Evolutionary conservation across 2,329 filamentous ascomycete genomes (phyloP), one percentile per base, ranked within the genome.

Genomic region (Zymoseptoria ardabiliae): DNA sequence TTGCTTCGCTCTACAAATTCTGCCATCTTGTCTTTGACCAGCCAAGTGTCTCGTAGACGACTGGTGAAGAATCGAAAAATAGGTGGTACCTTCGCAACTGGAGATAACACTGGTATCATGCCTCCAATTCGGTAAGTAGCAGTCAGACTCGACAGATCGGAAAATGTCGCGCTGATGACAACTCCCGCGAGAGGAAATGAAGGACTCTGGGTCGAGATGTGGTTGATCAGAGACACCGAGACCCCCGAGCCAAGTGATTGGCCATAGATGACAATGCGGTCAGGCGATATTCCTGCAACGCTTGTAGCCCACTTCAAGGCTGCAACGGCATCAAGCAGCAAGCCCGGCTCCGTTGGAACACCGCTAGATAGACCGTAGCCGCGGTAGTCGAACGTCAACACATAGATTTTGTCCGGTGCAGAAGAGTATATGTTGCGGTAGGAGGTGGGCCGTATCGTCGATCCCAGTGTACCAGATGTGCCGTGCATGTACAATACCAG

Each of bases 401-500:
- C 76, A 64, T 87, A 82, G 2, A 84, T 81, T 48, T 80, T 82
- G 20, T 73, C 66, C 0, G 82, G 78, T 1, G 77, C 73, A 6
- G 50, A 28, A 8, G 50, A 53, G n/a, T 75, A 81, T 50, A 85
- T 72, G 11, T 79, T 81, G 2, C 82, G 78, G 68, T 86, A 86
- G 66, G 79, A 84, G 3, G 78, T 76, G 0, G 79, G 78, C 7
- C 83, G 72, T 69, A 77, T 82, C 0, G 81, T 81, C 1, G 81
- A 84, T 0, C 75, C 83, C 6, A 86, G 70, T 0, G 81, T 85
- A 0, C 83, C 83, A 8, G 74, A 79, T 0, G 82, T 79, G 3
- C 83, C 83, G 60, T 86, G 82, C 11, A 86, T 73, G 72, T 84
- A 86, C 1, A 90, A 76, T 4, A 90, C 79, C 2, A 90, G 75